phyloP scores from a whole-genome alignment of 1,284 basidiomycete species.

The Athelia sp. region DNA sequence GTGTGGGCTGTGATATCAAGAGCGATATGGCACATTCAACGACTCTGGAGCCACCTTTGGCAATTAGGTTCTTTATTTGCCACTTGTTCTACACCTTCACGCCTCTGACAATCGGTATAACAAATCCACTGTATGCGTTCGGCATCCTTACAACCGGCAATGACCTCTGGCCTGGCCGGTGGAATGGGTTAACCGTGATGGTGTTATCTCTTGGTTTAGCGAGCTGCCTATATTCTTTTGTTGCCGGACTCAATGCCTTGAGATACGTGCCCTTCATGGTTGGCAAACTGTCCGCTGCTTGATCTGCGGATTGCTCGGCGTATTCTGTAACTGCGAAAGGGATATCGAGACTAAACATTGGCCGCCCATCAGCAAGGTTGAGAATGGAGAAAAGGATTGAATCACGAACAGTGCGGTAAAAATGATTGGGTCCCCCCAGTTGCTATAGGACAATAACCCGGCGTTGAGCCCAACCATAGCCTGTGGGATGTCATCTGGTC shows the following conservation, averaged over 20 bases:
- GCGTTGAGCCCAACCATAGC: conserved; percentile 34
- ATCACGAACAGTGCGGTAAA: conserved; percentile 18
- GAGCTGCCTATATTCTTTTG: conserved; percentile 8
- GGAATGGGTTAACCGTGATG: conserved; percentile 33
- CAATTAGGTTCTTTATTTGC: too few relatives aligned
- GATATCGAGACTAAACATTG: conserved; percentile 15
- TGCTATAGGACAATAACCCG: conserved; percentile 27
- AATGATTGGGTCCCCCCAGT: conserved; percentile 21
- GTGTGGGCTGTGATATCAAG: too few relatives aligned
- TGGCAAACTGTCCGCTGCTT: conserved; percentile 21
- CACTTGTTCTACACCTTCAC: too few relatives aligned
- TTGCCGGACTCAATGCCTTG: conserved; percentile 9
- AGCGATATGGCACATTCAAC: too few relatives aligned
- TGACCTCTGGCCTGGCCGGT: conserved; percentile 28
- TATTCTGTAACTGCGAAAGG: conserved; percentile 40
- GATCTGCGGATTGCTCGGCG: conserved; percentile 30
- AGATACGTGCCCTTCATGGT: conserved; percentile 19
- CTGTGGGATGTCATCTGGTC: conserved; percentile 19
- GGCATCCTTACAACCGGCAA: background rate
- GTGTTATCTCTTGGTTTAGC: conserved; percentile 14
- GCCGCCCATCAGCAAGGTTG: too few relatives aligned
- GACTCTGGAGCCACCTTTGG: too few relatives aligned
- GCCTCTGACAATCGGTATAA: conserved; percentile 1
- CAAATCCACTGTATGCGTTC: background rate
- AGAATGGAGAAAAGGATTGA: background rate